These are phyloP conservation scores for Adansonia grandidieri DNA, from an alignment of 441 rosid genomes.

Conservation along the genomic window DNA sequence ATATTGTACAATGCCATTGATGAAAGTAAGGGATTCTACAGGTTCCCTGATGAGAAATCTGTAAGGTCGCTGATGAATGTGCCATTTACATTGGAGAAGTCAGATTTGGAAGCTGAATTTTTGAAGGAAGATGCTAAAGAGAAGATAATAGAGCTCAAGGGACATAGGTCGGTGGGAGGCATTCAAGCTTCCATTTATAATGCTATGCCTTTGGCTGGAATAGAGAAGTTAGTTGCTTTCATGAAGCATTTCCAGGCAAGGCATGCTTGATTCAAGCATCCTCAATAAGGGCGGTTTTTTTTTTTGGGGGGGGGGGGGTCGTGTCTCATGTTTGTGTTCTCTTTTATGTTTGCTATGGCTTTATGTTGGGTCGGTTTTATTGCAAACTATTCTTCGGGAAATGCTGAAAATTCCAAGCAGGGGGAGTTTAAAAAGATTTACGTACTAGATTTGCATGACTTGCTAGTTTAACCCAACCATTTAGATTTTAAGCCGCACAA, in stretches of 20 bases:
- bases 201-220: conserved; percentile 93
- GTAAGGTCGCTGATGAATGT: conserved; percentile 97
- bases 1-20: conserved; percentile 70
- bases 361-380: too few relatives aligned
- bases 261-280: conserved; percentile 55
- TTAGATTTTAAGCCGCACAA: too few relatives aligned
- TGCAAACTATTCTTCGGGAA: too few relatives aligned
- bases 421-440: too few relatives aligned
- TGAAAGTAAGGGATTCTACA: conserved; percentile 77
- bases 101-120: conserved; percentile 82
- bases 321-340: too few relatives aligned
- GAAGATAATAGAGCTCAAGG: conserved; percentile 93
- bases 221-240: conserved; percentile 82
- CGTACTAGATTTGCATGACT: too few relatives aligned
- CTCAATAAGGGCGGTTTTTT: too few relatives aligned
- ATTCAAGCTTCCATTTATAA: conserved; percentile 93
- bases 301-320: too few relatives aligned
- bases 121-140: conserved; percentile 89
- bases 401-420: too few relatives aligned
- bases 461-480: too few relatives aligned
- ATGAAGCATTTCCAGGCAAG: conserved; percentile 91
- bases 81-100: conserved; percentile 83
- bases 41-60: conserved; percentile 82
- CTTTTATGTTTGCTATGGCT: too few relatives aligned
- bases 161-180: conserved; percentile 93